Evolutionary conservation across 805 yeast genomes (phyloP), one percentile per base, ranked within the genome.

Genomic region (Kazachstania taianensis): DNA sequence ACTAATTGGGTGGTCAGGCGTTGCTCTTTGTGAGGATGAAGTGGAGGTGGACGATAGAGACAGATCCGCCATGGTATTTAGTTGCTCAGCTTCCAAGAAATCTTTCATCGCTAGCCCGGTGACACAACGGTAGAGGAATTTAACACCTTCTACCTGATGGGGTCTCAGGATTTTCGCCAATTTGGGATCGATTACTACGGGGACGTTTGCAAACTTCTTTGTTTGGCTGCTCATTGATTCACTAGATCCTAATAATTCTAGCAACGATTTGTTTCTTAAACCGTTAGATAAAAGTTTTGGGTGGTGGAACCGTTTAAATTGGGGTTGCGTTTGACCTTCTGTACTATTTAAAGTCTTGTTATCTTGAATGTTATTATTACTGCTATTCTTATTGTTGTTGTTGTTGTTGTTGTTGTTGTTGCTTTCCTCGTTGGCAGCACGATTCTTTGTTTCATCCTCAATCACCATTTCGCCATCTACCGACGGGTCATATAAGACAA

Each of bases 141-240:
- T 75, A 28, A 89, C 96, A 43, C 98, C 98, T 33, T 89, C 94
- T 4, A 92, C 78, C 57, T 92, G 98, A 65, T 92, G 98, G 1
- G 98, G 98, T 45, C 98, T 72, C 32, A 92, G 65, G 29, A 84
- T 78, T 52, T 81, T 82, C 16, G 92, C 75, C 23, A 92, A 64
- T 40, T 70, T 72, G 0, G 98, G 98, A 55, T 92, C 98, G 32
- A 92, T 81, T 1, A 92, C 96, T 6, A 92, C 97, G 0, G 98
- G 94, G 7, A 92, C 96, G 51, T 83, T 78, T 0, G 94, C 84
- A 45, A 73, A 77, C 43, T 69, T 74, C 41, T 62, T 66, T 32
- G 48, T 57, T 61, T 13, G 20, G 7, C 24, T 19, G 18, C 70
- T 76, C 14, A 22, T 7, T n/a, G n/a, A n/a, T 5, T 36, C 32